phyloP scores from a whole-genome alignment of 2,329 filamentous ascomycete genomes.

The Colletotrichum incanum region DNA sequence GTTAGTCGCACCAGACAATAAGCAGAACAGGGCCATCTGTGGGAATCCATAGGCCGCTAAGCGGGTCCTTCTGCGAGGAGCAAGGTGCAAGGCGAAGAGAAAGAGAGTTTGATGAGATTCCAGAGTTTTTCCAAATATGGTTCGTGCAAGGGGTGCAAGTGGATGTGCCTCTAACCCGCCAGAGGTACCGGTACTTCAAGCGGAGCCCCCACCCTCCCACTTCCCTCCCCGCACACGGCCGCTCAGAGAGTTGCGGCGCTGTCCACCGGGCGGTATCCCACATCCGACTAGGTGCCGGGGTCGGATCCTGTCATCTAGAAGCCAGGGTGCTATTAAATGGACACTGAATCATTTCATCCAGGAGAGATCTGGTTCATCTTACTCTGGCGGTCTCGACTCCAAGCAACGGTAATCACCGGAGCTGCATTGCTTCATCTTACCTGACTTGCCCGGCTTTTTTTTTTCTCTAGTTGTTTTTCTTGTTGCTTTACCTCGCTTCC shows the following conservation, averaged over 20 bases:
- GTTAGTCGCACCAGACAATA: slow-evolving; percentile 9
- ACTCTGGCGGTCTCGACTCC: background rate
- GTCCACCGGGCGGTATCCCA: background rate
- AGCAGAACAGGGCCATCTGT: background rate
- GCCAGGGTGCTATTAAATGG: slow-evolving; percentile 13
- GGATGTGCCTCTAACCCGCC: background rate
- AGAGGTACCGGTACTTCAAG: slow-evolving; percentile 37
- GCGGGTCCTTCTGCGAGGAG: slow-evolving; percentile 1
- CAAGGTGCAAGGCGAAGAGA: background rate
- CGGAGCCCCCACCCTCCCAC: slow-evolving; percentile 10
- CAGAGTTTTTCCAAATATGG: slow-evolving; percentile 21
- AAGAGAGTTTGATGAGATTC: slow-evolving; percentile 26
- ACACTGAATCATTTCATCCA: background rate
- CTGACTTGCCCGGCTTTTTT: background rate
- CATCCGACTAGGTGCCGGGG: background rate
- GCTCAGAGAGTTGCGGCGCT: slow-evolving; percentile 15
- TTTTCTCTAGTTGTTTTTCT: background rate
- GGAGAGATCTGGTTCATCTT: background rate
- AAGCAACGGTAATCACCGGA: slow-evolving; percentile 7
- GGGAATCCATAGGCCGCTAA: slow-evolving; percentile 15
- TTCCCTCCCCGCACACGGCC: slow-evolving; percentile 13
- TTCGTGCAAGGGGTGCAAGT: background rate
- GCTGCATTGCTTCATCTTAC: background rate
- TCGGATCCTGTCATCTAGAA: background rate
- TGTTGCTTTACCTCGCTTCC: background rate